phyloP scores from a whole-genome alignment of 2,329 filamentous ascomycete genomes.

The Diplodia intermedia region DNA sequence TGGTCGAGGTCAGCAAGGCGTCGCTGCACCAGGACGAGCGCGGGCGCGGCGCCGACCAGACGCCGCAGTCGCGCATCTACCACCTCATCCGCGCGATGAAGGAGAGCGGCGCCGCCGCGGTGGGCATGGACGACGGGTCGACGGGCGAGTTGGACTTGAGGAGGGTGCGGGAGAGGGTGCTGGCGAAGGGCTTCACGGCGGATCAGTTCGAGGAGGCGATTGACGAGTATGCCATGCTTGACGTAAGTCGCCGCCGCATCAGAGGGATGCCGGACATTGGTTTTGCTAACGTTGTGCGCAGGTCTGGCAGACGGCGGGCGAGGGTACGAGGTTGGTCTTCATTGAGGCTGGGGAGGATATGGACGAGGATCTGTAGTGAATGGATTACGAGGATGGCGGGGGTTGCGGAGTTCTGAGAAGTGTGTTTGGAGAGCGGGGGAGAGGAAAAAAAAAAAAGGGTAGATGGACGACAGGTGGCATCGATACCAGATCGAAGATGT shows the following conservation, averaged over 20 bases:
- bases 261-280: no score
- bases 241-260: constrained; percentile 70
- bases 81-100: constrained; percentile 89
- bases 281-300: constrained; percentile 45
- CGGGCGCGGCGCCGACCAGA: constrained; percentile 69
- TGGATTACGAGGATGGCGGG: neutral
- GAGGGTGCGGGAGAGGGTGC: constrained; percentile 86
- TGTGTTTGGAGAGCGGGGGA: no score
- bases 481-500: constrained; percentile 4
- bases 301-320: constrained; percentile 63
- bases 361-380: constrained; percentile 37
- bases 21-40: constrained; percentile 77
- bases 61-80: constrained; percentile 88
- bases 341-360: constrained; percentile 58
- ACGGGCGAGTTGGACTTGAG: constrained; percentile 81
- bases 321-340: constrained; percentile 61
- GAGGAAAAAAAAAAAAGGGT: neutral
- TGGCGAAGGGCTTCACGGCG: constrained; percentile 95
- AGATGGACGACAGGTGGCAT: neutral
- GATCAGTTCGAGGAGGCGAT: constrained; percentile 88
- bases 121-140: constrained; percentile 68
- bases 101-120: constrained; percentile 80
- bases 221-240: constrained; percentile 85
- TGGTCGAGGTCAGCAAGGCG: constrained; percentile 93
- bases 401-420: no score